Evolutionary conservation across 148 eudicot genomes (phyloP), one percentile per base, ranked within the genome.

Genomic region (Camellia granthamiana): DNA sequence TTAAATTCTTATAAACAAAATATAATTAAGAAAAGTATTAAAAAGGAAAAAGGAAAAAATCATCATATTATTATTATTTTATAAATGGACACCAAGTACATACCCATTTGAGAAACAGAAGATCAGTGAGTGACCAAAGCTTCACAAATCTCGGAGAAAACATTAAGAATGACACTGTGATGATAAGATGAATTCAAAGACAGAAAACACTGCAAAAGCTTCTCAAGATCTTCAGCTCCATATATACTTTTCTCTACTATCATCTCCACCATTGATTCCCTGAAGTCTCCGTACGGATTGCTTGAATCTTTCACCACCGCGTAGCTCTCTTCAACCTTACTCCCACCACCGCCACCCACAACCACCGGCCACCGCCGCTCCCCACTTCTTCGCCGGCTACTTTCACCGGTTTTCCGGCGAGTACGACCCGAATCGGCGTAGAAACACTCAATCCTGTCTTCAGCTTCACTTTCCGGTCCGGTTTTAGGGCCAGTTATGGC

Each of bases 201-300:
- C 5, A 90, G 82, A 78, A 90, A 88, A 59, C 88, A 87, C 5
- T 76, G 62, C 58, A 88, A 65, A 2, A 90, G 80, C 78, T 75
- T 85, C 69, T 90, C 70, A 49, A 90, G 81, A 74, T 85, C 93
- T 52, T 84, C 69, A 0, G 70, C 67, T 47, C 76, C 74, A 61
- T 74, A 81, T 4, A 90, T 84, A 72, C 83, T 83, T 23, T 84
- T 87, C 79, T 90, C 91, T 41, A 87, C 42, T 18, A 90, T 88
- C 91, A 90, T 90, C 75, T 90, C 90, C 68, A 87, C 83, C 90
- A 90, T 90, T 9, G 93, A 90, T 23, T 67, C 84, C 80, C 80
- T 82, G 81, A 90, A 90, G 84, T 90, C 93, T 2, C 71, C 16
- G 38, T 83, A 71, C 3, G 91, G 89, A 61, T 90, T 88, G 0